These are phyloP conservation scores for Pythium coloratum DNA, from an alignment of 352 stramenopile species.

Conservation along the genomic window DNA sequence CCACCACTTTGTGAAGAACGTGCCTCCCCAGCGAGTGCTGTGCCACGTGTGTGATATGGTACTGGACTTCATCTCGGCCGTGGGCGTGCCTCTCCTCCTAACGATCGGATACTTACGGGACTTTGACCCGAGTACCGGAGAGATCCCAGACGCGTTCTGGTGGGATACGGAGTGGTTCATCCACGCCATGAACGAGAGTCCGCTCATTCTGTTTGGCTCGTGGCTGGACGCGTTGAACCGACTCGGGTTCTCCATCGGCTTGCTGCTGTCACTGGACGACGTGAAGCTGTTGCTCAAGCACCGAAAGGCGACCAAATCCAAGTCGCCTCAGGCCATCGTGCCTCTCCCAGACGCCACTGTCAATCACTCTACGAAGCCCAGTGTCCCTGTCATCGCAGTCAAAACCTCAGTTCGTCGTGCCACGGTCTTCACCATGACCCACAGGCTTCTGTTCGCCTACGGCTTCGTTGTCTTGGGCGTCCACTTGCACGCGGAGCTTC, in stretches of 20 bases:
- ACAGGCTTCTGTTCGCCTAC: constrained; percentile 15
- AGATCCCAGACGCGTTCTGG: constrained; percentile 1
- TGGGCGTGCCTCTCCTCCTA: constrained; percentile 8
- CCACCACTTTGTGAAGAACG: not conserved
- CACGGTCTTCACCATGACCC: not conserved
- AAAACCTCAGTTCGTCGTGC: not conserved
- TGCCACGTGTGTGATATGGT: constrained; percentile 13
- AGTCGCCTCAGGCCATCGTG: no score
- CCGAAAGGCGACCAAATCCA: no score
- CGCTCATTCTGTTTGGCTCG: constrained; percentile 9
- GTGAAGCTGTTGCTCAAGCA: constrained; percentile 1
- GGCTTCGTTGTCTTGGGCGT: constrained; percentile 10
- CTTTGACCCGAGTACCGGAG: no score
- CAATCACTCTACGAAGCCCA: no score
- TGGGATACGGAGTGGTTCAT: constrained; percentile 16
- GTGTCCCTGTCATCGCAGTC: not conserved
- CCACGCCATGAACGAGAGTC: constrained; percentile 11
- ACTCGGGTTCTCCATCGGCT: constrained; percentile 16
- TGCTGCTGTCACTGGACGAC: constrained; percentile 20
- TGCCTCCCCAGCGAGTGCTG: constrained; percentile 3
- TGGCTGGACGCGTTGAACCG: constrained; percentile 16
- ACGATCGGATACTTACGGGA: not conserved
- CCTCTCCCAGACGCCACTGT: no score
- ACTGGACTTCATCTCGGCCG: constrained; percentile 14
- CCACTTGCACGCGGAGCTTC: constrained; percentile 18